Conservation (phyloP, 1,284 basidiomycete species). For the Microbotryum intermedium region DNA sequence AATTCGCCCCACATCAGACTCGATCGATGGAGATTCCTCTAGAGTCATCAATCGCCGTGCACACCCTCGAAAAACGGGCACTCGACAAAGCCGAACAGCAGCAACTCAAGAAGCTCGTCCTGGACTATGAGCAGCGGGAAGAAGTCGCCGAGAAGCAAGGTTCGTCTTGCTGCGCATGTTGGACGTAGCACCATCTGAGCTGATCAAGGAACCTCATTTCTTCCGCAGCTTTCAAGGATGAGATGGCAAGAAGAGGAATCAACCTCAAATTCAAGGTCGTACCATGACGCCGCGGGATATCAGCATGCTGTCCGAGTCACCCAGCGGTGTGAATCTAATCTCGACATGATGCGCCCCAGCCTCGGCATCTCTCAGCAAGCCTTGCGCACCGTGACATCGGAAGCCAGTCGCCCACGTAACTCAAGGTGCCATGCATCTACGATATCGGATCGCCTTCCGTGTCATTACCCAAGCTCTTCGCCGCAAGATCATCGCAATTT, state of each 20-base stretch:
- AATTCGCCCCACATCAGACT: conserved; percentile 46
- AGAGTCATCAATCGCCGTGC: conserved; percentile 74
- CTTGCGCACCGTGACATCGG: too few relatives aligned
- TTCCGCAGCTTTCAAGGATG: conserved; percentile 20
- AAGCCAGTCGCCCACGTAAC: too few relatives aligned
- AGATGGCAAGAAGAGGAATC: conserved; percentile 20
- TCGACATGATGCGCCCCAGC: too few relatives aligned
- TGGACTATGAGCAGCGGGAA: conserved; percentile 42
- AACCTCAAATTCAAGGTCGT: conserved; percentile 12
- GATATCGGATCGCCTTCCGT: too few relatives aligned
- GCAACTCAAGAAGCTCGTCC: conserved; percentile 82
- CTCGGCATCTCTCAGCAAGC: too few relatives aligned
- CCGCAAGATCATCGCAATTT: too few relatives aligned
- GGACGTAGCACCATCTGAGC: too few relatives aligned
- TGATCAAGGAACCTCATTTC: neutral
- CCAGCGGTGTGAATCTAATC: too few relatives aligned
- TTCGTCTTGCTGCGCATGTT: neutral
- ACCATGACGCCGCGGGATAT: neutral
- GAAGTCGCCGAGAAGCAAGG: conserved; percentile 29
- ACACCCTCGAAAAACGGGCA: conserved; percentile 78
- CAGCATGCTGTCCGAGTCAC: too few relatives aligned
- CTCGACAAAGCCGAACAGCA: conserved; percentile 92
- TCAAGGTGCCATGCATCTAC: too few relatives aligned
- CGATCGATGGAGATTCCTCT: conserved; percentile 78
- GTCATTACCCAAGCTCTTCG: too few relatives aligned